Evolutionary conservation across 495 filamentous ascomycete species (phyloP), one percentile per base, ranked within the genome.

Genomic region (Podospora anserina): DNA sequence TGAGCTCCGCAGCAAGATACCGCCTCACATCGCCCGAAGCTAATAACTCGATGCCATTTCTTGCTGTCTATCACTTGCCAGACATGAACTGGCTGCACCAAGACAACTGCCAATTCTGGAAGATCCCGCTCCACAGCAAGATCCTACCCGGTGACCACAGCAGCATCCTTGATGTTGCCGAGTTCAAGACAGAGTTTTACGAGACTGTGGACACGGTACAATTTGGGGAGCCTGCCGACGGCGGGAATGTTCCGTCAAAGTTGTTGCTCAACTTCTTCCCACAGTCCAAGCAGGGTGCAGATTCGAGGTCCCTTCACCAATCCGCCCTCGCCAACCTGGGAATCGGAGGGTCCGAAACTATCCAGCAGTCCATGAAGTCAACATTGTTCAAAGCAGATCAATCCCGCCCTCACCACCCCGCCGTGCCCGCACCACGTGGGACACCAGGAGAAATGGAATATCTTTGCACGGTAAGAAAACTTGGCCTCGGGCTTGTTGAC

Each of bases 21-120:
- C 67, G 3, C 13, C 6, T 28, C 56, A 20, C 19, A 20, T 18
- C 13, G 0, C 3, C 56, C 18, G 71, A 58, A 62, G 63, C 23
- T 70, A 61, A 6, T n/a, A 18, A 30, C 7, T 54, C 59, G 39
- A 54, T 64, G 32, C 73, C 65, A n/a, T 70, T 72, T 58, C 71
- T 80, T 27, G 63, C 71, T 32, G 44, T 78, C 3, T 78, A 76
- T 61, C 69, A 70, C 23, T 28, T 77, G 2, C 60, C 54, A 3
- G 77, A 78, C 65, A 34, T 79, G 30, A 59, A 39, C 16, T 72
- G 66, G 58, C 64, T 78, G 18, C 27, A 65, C 15, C 3, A 60
- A 6, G 44, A 49, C 0, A 62, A 18, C 0, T 66, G 66, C n/a
- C 26, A 28, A 7, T 66, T 72, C 16, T 72, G 62, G 61, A 54